phyloP scores from a whole-genome alignment of 208 protist genomes.

The Wallacemonas collosoma region DNA sequence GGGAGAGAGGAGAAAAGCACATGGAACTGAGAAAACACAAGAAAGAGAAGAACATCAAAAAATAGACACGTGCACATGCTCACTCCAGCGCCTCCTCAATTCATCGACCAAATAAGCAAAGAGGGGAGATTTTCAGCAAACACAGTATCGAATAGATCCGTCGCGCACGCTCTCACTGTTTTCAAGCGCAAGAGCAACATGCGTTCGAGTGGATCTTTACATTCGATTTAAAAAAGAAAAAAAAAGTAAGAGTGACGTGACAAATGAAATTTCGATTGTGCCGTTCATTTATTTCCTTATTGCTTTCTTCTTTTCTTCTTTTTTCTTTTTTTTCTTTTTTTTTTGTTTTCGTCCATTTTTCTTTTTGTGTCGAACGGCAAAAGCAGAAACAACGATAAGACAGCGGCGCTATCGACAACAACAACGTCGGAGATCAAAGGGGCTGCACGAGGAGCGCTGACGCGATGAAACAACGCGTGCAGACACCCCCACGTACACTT shows the following conservation, averaged over 20 bases:
- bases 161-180: neutral
- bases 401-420: too few relatives aligned
- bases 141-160: neutral
- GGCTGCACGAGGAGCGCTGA: too few relatives aligned
- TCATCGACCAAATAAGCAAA: neutral
- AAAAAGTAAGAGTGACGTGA: neutral
- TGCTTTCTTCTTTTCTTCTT: slow-evolving; percentile 10
- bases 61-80: neutral
- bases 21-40: neutral
- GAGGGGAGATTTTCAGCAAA: neutral
- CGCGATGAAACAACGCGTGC: too few relatives aligned
- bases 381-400: too few relatives aligned
- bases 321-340: slow-evolving; percentile 1
- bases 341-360: slow-evolving; percentile 3
- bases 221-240: neutral
- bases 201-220: neutral
- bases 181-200: neutral
- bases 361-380: slow-evolving; percentile 4
- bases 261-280: neutral
- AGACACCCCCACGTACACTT: too few relatives aligned
- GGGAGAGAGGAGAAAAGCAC: neutral
- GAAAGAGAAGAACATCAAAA: slow-evolving; percentile 4
- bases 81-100: neutral
- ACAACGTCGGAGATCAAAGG: too few relatives aligned
- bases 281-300: neutral